A percentile compares a stretch with the other conserved stretches of the same genome.
Evolutionary conservation across 176 grass and related monocot species (phyloP).

Genomic region (Juncus inflexus): DNA sequence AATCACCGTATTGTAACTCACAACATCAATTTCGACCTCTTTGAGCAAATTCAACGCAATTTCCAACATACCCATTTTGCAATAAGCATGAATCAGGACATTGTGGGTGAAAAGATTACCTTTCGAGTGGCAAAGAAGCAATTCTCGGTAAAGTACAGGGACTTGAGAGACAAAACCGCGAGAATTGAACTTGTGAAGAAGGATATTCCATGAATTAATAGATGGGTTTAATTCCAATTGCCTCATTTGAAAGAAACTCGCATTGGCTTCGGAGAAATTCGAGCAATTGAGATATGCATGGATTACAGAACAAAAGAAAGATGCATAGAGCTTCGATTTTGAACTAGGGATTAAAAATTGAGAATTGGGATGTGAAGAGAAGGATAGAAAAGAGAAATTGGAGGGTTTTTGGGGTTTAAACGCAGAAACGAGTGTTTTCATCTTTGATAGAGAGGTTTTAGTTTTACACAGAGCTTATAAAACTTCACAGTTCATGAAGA

Average conservation of each 20-base stretch:
- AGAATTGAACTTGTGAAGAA: slow-evolving; percentile 38
- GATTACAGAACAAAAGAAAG: slow-evolving; percentile 39
- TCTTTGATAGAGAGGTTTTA: neutral
- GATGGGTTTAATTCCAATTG: slow-evolving; percentile 29
- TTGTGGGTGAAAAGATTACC: slow-evolving; percentile 45
- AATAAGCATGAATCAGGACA: slow-evolving; percentile 38
- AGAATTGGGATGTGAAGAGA: neutral
- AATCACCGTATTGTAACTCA: slow-evolving; percentile 67
- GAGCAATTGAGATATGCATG: slow-evolving; percentile 32
- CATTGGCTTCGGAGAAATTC: slow-evolving; percentile 20
- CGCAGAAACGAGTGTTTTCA: slow-evolving; percentile 7
- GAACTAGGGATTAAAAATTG: slow-evolving; percentile 19
- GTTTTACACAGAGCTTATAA: too few species aligned
- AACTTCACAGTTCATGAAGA: neutral
- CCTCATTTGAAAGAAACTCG: slow-evolving; percentile 29
- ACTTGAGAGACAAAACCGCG: slow-evolving; percentile 37
- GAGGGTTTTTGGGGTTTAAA: slow-evolving; percentile 19
- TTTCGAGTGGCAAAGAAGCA: slow-evolving; percentile 19
- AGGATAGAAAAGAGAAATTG: neutral
- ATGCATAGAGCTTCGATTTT: slow-evolving; percentile 27
- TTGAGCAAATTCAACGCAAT: slow-evolving; percentile 20
- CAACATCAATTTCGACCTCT: slow-evolving; percentile 27
- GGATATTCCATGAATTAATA: slow-evolving; percentile 30
- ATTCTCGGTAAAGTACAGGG: slow-evolving; percentile 30
- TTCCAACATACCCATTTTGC: slow-evolving; percentile 49